A percentile compares a stretch with the other conserved stretches of the same genome.
Evolutionary conservation across 1,284 basidiomycete genomes (phyloP).

Genomic region (Malassezia obtusa): DNA sequence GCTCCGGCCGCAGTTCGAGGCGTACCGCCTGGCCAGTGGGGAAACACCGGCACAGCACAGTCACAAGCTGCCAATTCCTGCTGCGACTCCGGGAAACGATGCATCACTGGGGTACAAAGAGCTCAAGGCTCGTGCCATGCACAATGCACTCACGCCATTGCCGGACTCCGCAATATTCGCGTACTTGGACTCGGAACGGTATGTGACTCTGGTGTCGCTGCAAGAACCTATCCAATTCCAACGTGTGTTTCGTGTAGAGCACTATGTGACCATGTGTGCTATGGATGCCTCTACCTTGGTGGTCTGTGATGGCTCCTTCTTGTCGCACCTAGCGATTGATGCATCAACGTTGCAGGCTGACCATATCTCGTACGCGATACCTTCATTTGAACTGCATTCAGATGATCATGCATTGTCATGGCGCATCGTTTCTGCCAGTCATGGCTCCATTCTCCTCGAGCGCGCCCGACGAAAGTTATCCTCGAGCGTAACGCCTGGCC

Average conservation of each 20-base stretch:
- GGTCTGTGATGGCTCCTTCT: neutral
- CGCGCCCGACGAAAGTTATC: neutral
- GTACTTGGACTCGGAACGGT: constrained; percentile 4
- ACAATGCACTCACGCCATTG: neutral
- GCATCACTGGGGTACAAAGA: constrained; percentile 10
- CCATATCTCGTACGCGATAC: neutral
- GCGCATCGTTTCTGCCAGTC: neutral
- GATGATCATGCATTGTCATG: neutral
- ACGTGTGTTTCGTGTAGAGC: neutral
- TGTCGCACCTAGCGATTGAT: neutral
- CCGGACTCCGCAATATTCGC: neutral
- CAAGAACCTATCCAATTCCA: neutral
- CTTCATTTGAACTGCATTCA: neutral
- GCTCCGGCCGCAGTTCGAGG: constrained; percentile 5
- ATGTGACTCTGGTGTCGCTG: neutral
- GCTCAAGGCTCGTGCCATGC: constrained; percentile 12
- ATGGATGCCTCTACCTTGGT: neutral
- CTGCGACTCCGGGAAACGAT: neutral
- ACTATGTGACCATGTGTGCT: neutral
- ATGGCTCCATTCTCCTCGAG: neutral
- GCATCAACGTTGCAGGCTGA: neutral
- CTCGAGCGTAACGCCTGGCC: neutral
- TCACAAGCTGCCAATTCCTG: neutral
- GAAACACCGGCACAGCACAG: neutral
- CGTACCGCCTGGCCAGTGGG: neutral